Conservation (phyloP, 208 protist species). For the Herpetomonas samuelpessoai region DNA sequence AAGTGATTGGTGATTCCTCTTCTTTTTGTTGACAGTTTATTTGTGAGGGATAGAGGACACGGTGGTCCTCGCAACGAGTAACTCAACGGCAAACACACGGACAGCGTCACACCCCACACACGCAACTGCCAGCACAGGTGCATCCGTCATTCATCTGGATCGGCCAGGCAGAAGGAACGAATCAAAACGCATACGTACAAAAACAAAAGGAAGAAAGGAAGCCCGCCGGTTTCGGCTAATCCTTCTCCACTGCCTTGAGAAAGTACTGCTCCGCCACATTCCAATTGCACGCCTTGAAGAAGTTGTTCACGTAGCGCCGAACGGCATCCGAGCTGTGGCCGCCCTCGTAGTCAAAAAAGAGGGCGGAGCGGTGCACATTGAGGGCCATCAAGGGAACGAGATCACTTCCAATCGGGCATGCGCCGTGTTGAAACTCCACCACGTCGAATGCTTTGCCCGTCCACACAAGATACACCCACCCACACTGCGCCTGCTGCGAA, state of each 20-base stretch:
- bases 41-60: too few relatives aligned
- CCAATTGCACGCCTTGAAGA: conserved; percentile 90
- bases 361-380: conserved; percentile 69
- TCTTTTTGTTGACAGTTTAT: too few relatives aligned
- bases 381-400: conserved; percentile 73
- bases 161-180: too few relatives aligned
- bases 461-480: conserved; percentile 88
- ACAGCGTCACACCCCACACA: too few relatives aligned
- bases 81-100: too few relatives aligned
- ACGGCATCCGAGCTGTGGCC: conserved; percentile 19
- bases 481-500: conserved; percentile 54
- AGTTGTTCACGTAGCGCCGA: conserved; percentile 76
- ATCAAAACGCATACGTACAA: too few relatives aligned
- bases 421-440: conserved; percentile 68
- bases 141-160: too few relatives aligned
- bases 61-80: too few relatives aligned
- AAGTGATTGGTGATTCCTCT: too few relatives aligned
- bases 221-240: neutral
- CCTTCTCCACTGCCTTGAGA: conserved; percentile 25
- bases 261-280: conserved; percentile 63
- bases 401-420: conserved; percentile 72
- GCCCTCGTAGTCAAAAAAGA: conserved; percentile 53
- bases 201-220: neutral
- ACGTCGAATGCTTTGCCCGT: conserved; percentile 80
- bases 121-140: too few relatives aligned